Evolutionary conservation across 768 basidiomycete species (phyloP).

Genomic region (Lactarius sanguifluus): DNA sequence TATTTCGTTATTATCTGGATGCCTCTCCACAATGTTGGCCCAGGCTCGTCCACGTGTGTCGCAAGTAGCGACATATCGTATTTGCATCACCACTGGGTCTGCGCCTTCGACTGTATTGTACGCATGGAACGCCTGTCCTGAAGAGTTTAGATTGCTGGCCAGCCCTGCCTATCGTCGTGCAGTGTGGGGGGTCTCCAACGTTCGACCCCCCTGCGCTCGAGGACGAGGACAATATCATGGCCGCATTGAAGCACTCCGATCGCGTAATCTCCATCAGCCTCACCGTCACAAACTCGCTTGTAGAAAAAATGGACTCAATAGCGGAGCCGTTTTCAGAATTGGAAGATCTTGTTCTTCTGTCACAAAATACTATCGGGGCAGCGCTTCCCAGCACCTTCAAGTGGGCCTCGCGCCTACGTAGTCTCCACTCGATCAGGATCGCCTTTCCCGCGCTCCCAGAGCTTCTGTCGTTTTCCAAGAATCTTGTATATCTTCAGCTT

Average conservation of each 20-base stretch:
- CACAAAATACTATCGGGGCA: not conserved
- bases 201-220: not conserved
- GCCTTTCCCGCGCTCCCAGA: not conserved
- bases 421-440: not conserved
- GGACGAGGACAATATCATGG: not conserved
- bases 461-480: not conserved
- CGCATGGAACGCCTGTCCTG: not conserved
- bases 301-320: not conserved
- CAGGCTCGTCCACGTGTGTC: not conserved
- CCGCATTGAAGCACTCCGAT: not conserved
- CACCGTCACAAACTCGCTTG: not conserved
- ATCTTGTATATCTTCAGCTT: not conserved
- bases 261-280: not conserved
- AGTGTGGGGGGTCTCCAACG: not conserved
- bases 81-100: not conserved
- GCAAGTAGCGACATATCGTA: not conserved
- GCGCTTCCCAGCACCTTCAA: not conserved
- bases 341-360: not conserved
- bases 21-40: not conserved
- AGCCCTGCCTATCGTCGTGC: not conserved
- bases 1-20: not conserved
- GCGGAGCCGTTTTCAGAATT: not conserved
- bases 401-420: not conserved
- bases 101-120: not conserved
- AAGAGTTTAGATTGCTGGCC: not conserved